Evolutionary conservation across 768 basidiomycete genomes (phyloP), one percentile per base, ranked within the genome.

Genomic region (Tylopilus subfusipes): DNA sequence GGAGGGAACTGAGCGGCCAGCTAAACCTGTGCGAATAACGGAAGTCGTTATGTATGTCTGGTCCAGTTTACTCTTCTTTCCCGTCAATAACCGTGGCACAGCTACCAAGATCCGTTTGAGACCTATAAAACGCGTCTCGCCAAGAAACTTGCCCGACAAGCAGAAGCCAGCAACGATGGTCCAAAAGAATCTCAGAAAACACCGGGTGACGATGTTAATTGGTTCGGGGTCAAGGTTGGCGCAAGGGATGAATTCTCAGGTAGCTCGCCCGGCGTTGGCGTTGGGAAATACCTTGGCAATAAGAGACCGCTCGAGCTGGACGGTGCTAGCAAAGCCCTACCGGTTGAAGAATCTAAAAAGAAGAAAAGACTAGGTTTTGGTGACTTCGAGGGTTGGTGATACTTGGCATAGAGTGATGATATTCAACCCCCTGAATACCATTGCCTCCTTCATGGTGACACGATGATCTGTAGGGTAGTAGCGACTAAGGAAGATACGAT

Each of bases 31-130:
- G 50, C 82, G 81, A 54, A 96, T 98, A 54, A 88, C 86, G 2
- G 86, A 93, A 64, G 78, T 97, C 33, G 75, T 90, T 24, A 93
- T 98, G 93, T 94, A 60, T 38, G 88, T 76, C 29, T 22, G 18
- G 55, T 48, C 30, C 29, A 21, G 48, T 38, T n/a, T 2, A 25
- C 3, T 27, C 16, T 13, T 40, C 19, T 33, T 14, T 24, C 52
- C 24, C 30, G 31, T 53, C 40, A 14, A 55, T 59, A 40, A 59
- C 52, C 34, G 16, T 58, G 39, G 39, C 18, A 31, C 64, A 93
- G 91, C 50, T 88, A 92, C 64, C 89, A 93, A 74, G 95, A 99
- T 70, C 97, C 97, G 0, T 98, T 97, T 64, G 90, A 96, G 50
- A 88, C 88, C 36, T 98, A 97, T 72, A 93, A 95, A 67, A 78